These are phyloP conservation scores for Debaryomyces prosopidis DNA, from an alignment of 805 yeast genomes.

Conservation along the genomic window DNA sequence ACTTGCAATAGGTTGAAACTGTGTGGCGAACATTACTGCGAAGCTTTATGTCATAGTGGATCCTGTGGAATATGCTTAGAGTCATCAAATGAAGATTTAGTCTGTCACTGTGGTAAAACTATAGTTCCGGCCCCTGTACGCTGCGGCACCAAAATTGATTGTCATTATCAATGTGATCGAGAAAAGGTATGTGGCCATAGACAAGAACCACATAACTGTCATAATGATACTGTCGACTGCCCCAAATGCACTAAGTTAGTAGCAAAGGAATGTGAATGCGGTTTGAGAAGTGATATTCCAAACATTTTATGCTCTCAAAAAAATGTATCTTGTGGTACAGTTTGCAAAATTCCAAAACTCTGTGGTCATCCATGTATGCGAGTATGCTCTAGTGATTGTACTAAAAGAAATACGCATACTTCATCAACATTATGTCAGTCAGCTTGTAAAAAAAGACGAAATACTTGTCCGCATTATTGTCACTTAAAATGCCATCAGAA, in stretches of 20 bases:
- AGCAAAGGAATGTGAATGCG: conserved; percentile 62
- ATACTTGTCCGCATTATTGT: conserved; percentile 70
- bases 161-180: conserved; percentile 65
- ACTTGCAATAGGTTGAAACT: conserved; percentile 61
- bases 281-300: conserved; percentile 47
- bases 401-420: conserved; percentile 55
- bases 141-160: conserved; percentile 70
- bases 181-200: conserved; percentile 68
- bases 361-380: conserved; percentile 52
- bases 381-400: conserved; percentile 65
- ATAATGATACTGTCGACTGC: conserved; percentile 60
- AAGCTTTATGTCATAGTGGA: conserved; percentile 74
- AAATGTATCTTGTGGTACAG: conserved; percentile 60
- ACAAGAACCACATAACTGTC: conserved; percentile 73
- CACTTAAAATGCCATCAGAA: conserved; percentile 60
- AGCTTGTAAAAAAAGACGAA: conserved; percentile 53
- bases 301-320: conserved; percentile 71
- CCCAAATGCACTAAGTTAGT: conserved; percentile 73
- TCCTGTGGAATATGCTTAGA: conserved; percentile 80
- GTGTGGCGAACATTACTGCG: conserved; percentile 67
- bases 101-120: conserved; percentile 81
- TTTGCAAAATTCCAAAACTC: conserved; percentile 30
- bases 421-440: conserved; percentile 50
- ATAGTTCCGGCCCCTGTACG: conserved; percentile 79
- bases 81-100: conserved; percentile 74